These are phyloP conservation scores for Citrus sinensis DNA, from an alignment of 345 rosid species.

Conservation along the genomic window DNA sequence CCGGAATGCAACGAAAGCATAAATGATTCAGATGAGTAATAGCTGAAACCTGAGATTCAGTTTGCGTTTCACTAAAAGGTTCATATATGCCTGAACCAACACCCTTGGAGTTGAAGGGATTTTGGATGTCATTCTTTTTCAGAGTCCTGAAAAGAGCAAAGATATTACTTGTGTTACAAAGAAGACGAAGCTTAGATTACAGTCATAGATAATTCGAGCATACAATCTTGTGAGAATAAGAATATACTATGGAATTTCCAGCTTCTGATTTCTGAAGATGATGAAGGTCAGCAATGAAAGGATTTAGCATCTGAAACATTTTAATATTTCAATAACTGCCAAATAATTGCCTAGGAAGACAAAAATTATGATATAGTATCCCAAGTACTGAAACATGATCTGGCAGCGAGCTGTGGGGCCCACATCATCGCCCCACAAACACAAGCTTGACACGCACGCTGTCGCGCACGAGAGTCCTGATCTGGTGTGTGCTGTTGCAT, in stretches of 20 bases:
- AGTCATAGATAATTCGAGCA: not conserved
- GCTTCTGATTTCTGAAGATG: not conserved
- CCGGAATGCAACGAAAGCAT: conserved; percentile 4
- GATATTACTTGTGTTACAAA: not conserved
- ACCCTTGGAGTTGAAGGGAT: conserved; percentile 30
- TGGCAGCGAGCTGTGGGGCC: too few relatives aligned
- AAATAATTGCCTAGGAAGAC: not conserved
- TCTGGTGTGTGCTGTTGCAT: too few relatives aligned
- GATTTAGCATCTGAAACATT: not conserved
- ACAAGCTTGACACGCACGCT: too few relatives aligned
- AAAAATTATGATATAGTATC: not conserved
- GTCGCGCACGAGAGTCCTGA: too few relatives aligned
- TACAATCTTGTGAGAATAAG: not conserved
- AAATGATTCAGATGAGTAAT: conserved; percentile 10
- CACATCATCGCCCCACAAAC: too few relatives aligned
- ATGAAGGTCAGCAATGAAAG: not conserved
- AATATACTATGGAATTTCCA: not conserved
- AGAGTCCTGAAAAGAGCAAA: conserved; percentile 32
- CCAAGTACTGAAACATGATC: not conserved
- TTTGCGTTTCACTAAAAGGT: conserved; percentile 92
- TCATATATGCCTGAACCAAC: conserved; percentile 38
- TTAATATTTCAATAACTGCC: not conserved
- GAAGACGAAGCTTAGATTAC: not conserved
- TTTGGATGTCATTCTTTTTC: conserved; percentile 35
- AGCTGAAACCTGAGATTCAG: conserved; percentile 83